phyloP scores from a whole-genome alignment of 768 basidiomycete species.

The Chalciporus chontae region DNA sequence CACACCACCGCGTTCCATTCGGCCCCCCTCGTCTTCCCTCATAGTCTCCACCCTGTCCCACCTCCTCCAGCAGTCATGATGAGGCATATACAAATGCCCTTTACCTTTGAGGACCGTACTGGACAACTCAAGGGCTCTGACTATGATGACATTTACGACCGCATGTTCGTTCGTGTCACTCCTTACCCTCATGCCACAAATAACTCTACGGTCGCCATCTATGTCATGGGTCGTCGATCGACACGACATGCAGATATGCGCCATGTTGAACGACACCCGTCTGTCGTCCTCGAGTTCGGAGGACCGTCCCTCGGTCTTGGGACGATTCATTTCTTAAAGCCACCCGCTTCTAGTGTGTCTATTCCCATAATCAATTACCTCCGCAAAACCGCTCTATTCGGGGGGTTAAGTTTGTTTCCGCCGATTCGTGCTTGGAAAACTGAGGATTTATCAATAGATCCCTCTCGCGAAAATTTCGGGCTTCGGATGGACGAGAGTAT shows the following conservation, averaged over 20 bases:
- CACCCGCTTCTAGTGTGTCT: conserved; percentile 35
- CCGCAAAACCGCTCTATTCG: conserved; percentile 60
- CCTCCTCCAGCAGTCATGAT: conserved; percentile 14
- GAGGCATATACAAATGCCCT: conserved; percentile 38
- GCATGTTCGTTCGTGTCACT: conserved; percentile 62
- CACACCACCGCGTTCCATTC: conserved; percentile 1
- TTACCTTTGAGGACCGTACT: conserved; percentile 67
- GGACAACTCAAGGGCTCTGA: conserved; percentile 52
- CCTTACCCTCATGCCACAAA: conserved; percentile 40
- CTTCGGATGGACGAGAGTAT: conserved; percentile 68
- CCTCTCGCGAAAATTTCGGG: conserved; percentile 62
- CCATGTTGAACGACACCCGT: conserved; percentile 50
- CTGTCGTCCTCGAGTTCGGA: conserved; percentile 58
- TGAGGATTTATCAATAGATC: conserved; percentile 40
- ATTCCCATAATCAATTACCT: conserved; percentile 65
- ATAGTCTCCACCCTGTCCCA: neutral
- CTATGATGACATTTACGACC: conserved; percentile 78
- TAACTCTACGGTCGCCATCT: conserved; percentile 48
- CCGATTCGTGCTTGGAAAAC: neutral
- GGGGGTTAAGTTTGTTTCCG: conserved; percentile 45
- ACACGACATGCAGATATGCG: conserved; percentile 55
- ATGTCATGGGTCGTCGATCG: conserved; percentile 63
- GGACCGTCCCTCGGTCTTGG: conserved; percentile 53
- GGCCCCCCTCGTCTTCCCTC: neutral
- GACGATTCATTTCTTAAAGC: conserved; percentile 49